Conservation (phyloP, 2,329 filamentous ascomycete species). For the Hypoxylon sp. region DNA sequence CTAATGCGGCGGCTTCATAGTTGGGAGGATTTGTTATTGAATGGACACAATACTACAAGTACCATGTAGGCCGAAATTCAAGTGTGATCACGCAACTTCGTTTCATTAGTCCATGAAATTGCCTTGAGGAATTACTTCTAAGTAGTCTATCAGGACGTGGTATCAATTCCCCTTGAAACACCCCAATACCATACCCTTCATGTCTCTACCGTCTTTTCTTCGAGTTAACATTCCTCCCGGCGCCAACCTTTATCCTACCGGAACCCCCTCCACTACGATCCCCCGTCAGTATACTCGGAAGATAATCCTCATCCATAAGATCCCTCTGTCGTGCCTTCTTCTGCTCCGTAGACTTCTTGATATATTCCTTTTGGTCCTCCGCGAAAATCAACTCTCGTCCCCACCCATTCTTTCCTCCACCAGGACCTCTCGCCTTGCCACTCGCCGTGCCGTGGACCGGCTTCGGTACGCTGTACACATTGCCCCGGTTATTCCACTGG, state of each 20-base stretch:
- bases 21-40: neutral
- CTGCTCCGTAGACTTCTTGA: constrained; percentile 73
- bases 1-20: neutral
- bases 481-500: constrained; percentile 95
- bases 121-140: neutral
- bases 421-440: constrained; percentile 76
- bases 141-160: constrained; percentile 17
- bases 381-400: constrained; percentile 86
- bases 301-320: constrained; percentile 94
- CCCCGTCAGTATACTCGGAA: constrained; percentile 88
- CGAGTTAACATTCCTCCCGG: constrained; percentile 88
- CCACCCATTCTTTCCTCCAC: constrained; percentile 90
- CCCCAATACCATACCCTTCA: neutral
- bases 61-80: neutral
- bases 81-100: neutral
- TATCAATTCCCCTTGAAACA: constrained; percentile 35
- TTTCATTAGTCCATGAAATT: neutral
- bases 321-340: constrained; percentile 80
- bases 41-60: constrained; percentile 8
- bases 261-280: constrained; percentile 73
- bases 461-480: constrained; percentile 94
- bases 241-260: constrained; percentile 84
- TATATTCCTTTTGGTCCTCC: constrained; percentile 97
- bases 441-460: constrained; percentile 85
- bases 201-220: constrained; percentile 67